A percentile compares a stretch with the other conserved stretches of the same genome.
Conservation (phyloP, 306 rosid species). For the Oemleria cerasiformis region DNA sequence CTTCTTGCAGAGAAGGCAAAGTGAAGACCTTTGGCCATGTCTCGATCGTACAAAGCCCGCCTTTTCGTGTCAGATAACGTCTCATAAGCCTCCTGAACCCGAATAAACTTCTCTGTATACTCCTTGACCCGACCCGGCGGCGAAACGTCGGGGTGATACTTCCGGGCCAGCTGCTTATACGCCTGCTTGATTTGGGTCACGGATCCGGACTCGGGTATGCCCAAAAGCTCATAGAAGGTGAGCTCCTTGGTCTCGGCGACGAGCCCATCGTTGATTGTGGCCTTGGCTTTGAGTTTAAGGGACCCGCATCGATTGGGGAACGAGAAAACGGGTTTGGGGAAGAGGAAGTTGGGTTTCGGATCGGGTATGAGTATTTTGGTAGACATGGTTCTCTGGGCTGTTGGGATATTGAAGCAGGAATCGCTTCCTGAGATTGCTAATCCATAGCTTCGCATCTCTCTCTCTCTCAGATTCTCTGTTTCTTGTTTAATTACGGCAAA, state of each 20-base stretch:
- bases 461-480: neutral
- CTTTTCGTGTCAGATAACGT: constrained; percentile 66
- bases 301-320: constrained; percentile 28
- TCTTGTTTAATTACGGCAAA: neutral
- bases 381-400: constrained; percentile 4
- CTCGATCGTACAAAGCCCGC: constrained; percentile 67
- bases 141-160: constrained; percentile 92
- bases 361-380: constrained; percentile 6
- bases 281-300: constrained; percentile 30
- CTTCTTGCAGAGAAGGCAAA: constrained; percentile 69
- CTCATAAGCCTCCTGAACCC: constrained; percentile 88
- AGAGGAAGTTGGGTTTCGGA: neutral
- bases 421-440: constrained; percentile 47
- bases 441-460: constrained; percentile 51
- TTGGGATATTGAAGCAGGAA: constrained; percentile 44
- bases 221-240: constrained; percentile 74
- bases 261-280: constrained; percentile 41
- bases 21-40: constrained; percentile 68
- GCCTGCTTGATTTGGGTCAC: constrained; percentile 70
- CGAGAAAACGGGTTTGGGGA: constrained; percentile 15
- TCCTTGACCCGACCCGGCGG: constrained; percentile 84
- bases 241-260: constrained; percentile 23
- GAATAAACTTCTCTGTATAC: constrained; percentile 69
- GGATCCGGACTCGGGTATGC: constrained; percentile 66
- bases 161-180: constrained; percentile 76